Base-by-base conservation (phyloP, 805 yeast species). In the Candida argentea region DNA sequence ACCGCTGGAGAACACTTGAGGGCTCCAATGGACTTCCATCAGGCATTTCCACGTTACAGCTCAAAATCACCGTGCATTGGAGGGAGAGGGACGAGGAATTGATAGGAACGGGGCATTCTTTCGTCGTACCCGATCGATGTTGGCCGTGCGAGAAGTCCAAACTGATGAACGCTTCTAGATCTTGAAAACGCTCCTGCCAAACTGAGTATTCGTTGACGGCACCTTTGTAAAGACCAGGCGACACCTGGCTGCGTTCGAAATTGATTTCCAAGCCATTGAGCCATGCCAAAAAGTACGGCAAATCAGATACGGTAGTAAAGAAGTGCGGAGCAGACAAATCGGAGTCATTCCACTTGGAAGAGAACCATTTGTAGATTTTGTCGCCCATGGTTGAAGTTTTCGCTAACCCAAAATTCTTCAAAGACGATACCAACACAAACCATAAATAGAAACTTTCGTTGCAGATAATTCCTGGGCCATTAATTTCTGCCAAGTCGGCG, bases 391-490 rank as follows among this genome's bases (percentile, higher is more conserved):
- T 39, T 7, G 52, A 31, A 2, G 51, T 35, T n/a, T 44, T 48
- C 2, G 44, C 44, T 4, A 58, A 43, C 13, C 52, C 53, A 12
- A 57, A 46, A 2, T 43, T 44, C 19, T 49, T 52, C 11, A 67
- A 56, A 6, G 66, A 41, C 3, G 45, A 43, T 10, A 61, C 46
- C 3, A 69, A 36, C 1, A 57, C 38, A 28, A 57, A 48, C 87
- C 87, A 79, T 36, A 78, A 70, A 9, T 44, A 37, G 16, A 72
- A 50, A 3, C 79, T 54, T 26, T 65, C 70, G 24, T 65, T 52
- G 26, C 65, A 57, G 1, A 76, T 29, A 1, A 36, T 14, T 1
- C 50, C 42, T 2, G 91, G 89, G 0, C 89, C 89, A 44, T 67
- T 70, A 1, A 75, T 53, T 25, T 71, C 78, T 0, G 81, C 53